Base-by-base conservation (phyloP, 257 asterid species). In the Osmanthus fragrans region DNA sequence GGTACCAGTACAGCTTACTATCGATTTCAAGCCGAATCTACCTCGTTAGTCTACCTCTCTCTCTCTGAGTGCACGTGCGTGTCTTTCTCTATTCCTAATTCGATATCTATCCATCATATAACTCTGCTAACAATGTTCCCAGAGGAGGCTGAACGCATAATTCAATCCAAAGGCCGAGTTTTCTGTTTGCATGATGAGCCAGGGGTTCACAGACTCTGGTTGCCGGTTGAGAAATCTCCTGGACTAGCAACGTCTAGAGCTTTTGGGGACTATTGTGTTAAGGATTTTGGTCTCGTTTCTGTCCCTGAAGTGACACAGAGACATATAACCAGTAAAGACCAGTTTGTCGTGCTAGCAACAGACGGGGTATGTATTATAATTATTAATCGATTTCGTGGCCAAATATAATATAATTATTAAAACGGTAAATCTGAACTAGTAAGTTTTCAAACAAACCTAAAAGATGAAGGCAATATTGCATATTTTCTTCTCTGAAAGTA, bases 211-310 rank as follows among this genome's bases (percentile, higher is more conserved):
- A 83, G 98, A 74, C 85, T 95, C 72, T 95, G 99, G 99, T 84
- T 91, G 84, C 98, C 99, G 0, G 84, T 91, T 12, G 87, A 82
- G 30, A 90, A 91, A 36, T 84, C 96, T 23, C 99, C 98, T 16
- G 99, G 99, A 30, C 90, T 95, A 23, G 98, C 99, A 33, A 95
- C 93, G 98, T 95, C 99, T 42, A 83, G 99, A 82, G 99, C 99
- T 16, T 93, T 93, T 10, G 99, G 99, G 9, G 98, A 95, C 86
- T 91, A 86, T 79, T 90, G 99, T 25, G 85, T 91, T 9, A 95
- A 95, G 82, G 89, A 87, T 79, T 95, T 79, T 23, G 99, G 99
- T 25, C 93, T 95, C 5, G 84, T 88, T 60, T 95, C 99, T 4
- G 91, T 91, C 76, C 99, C 98, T 70, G 93, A 95, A 80, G 96